Evolutionary conservation across 2,329 filamentous ascomycete species (phyloP).

Genomic region (Aspergillus sp.): DNA sequence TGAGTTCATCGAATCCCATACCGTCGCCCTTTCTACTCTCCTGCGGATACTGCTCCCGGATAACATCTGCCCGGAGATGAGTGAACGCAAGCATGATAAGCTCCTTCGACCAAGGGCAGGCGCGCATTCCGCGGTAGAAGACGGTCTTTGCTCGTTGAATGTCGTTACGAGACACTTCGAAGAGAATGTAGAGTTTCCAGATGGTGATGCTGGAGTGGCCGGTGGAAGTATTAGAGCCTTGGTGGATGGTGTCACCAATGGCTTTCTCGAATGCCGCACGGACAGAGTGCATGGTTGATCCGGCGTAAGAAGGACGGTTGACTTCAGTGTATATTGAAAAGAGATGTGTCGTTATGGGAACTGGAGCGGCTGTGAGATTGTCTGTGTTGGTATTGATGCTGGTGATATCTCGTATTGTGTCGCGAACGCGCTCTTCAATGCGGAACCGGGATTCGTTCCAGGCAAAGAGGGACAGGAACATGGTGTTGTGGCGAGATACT

Average conservation of each 20-base stretch:
- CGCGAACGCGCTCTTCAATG: conserved; percentile 75
- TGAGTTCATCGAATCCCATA: conserved; percentile 53
- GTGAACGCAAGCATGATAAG: conserved; percentile 61
- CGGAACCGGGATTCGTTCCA: conserved; percentile 72
- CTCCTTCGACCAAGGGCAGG: conserved; percentile 65
- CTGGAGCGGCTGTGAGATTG: conserved; percentile 19
- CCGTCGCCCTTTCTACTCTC: conserved; percentile 19
- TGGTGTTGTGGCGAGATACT: conserved; percentile 72
- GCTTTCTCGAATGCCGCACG: conserved; percentile 60
- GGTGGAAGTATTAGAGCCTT: conserved; percentile 6
- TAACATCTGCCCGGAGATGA: conserved; percentile 35
- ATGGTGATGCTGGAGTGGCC: conserved; percentile 46
- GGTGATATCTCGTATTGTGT: conserved; percentile 55
- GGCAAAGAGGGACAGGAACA: conserved; percentile 72
- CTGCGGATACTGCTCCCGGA: neutral
- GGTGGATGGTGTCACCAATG: conserved; percentile 34
- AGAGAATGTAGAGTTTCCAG: conserved; percentile 57
- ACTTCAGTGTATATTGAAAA: conserved; percentile 61
- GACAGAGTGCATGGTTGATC: conserved; percentile 54
- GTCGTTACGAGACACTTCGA: conserved; percentile 47
- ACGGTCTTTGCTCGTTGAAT: conserved; percentile 50
- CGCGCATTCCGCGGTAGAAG: conserved; percentile 58
- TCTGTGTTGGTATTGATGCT: conserved; percentile 40
- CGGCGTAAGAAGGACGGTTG: conserved; percentile 43
- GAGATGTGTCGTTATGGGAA: conserved; percentile 52